Percentiles rank a stretch among this genome's conserved stretches.
phyloP scores from a whole-genome alignment of 495 filamentous ascomycete species.

The Jackrogersella multiformis region DNA sequence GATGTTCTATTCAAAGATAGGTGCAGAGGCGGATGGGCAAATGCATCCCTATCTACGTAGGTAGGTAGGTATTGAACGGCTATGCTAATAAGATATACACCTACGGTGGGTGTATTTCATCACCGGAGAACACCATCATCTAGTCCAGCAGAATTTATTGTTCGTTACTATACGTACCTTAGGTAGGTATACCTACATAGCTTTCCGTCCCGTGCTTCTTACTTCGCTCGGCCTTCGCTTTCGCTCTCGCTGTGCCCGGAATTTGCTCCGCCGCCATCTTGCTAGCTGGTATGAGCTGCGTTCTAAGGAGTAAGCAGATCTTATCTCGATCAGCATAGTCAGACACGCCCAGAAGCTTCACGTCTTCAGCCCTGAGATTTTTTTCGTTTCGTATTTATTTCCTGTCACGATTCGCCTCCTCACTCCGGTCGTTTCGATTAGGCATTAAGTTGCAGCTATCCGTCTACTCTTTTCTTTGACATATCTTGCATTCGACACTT shows the following conservation, averaged over 20 bases:
- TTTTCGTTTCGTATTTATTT: neutral
- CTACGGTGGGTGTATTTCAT: too few species aligned
- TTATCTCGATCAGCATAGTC: conserved; percentile 14
- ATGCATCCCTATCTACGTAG: too few species aligned
- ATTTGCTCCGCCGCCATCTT: neutral
- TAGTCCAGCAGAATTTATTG: too few species aligned
- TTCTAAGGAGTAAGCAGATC: conserved; percentile 7
- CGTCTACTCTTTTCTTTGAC: neutral
- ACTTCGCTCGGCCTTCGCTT: neutral
- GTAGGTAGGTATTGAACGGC: neutral
- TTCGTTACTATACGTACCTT: too few species aligned
- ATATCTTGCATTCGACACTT: neutral
- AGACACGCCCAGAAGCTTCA: conserved; percentile 2
- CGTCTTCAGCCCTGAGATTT: conserved; percentile 10
- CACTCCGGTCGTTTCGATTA: neutral
- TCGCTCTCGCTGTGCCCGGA: neutral
- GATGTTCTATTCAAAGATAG: neutral
- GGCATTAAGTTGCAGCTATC: neutral
- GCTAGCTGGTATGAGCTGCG: neutral
- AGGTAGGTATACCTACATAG: too few species aligned
- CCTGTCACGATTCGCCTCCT: neutral
- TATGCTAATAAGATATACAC: neutral
- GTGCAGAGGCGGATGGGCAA: neutral
- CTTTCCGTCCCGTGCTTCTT: too few species aligned
- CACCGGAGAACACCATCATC: too few species aligned